These are phyloP conservation scores for Umbellularia californica DNA, from an alignment of 164 flowering plant species.

Conservation along the genomic window DNA sequence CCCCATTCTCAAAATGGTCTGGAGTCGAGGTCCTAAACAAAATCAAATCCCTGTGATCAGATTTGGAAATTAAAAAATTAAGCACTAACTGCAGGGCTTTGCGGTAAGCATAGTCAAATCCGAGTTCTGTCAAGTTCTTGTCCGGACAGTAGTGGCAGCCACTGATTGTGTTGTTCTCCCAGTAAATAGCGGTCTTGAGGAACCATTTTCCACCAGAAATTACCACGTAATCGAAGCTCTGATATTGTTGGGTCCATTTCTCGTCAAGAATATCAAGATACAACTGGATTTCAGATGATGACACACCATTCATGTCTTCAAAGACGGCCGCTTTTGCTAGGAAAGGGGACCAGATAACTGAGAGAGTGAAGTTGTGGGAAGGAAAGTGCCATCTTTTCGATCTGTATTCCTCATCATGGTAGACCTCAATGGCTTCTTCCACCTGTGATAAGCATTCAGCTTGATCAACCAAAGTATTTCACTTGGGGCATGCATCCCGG, in stretches of 20 bases:
- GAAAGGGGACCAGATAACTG: constrained; percentile 84
- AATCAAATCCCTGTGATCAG: constrained; percentile 44
- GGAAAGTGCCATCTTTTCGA: constrained; percentile 74
- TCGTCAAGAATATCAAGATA: constrained; percentile 70
- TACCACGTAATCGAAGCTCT: constrained; percentile 52
- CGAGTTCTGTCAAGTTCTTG: constrained; percentile 59
- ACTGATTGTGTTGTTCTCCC: constrained; percentile 45
- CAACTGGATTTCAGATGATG: constrained; percentile 62
- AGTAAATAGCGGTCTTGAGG: constrained; percentile 73
- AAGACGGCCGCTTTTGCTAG: constrained; percentile 61
- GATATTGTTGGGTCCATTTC: constrained; percentile 51
- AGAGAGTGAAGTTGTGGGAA: constrained; percentile 56
- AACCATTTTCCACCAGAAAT: constrained; percentile 94
- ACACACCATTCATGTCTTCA: constrained; percentile 80
- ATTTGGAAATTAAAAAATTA: constrained; percentile 22
- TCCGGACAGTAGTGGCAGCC: constrained; percentile 85
- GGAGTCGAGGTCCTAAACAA: constrained; percentile 76
- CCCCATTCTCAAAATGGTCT: constrained; percentile 89
- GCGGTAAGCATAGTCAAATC: constrained; percentile 56
- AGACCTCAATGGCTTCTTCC: constrained; percentile 54
- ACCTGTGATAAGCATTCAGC: constrained; percentile 36
- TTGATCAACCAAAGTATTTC: not conserved
- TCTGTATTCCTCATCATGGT: constrained; percentile 71
- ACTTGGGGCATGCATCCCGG: not conserved
- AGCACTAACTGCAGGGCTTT: constrained; percentile 42